Base-by-base conservation (phyloP, 202 grass and related monocot species). In the Eragrostis tef region DNA sequence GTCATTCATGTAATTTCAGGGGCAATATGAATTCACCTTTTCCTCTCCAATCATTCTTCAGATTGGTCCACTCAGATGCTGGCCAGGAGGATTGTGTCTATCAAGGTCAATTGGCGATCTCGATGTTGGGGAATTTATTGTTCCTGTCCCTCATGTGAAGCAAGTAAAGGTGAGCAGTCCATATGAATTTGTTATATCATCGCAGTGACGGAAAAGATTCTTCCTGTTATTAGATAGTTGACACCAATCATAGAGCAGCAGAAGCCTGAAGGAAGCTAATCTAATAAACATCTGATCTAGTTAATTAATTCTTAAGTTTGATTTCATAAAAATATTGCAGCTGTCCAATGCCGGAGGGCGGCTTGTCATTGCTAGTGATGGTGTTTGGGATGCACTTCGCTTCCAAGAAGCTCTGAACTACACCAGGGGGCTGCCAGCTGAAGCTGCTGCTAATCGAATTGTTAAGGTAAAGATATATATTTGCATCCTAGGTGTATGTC, bases 21-120 rank as follows among this genome's bases (percentile, higher is more conserved):
- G 80, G 43, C n/a, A 63, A 62, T 81, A 64, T 84, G 22, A 77
- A 71, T 86, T 81, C 52, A 86, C 60, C 19, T 59, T 54, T 58
- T 12, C 19, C 34, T 80, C 26, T 89, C 44, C 10, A 79, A 82
- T 63, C 34, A 75, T 80, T 93, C 48, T 82, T 82, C 84, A 98
- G 94, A 89, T 98, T 61, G 94, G 94, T 71, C 94, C 94, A 17
- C 92, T 98, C 71, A 98, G 94, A 91, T 98, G 94, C 84, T 98
- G 94, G 94, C 94, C 94, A 77, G 94, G 94, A 4, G 92, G 94
- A 43, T 85, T 98, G 79, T 98, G 94, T 81, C 58, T 98, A 66
- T 98, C 94, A 86, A 94, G 94, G 87, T 94, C 94, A 89, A 98
- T 98, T 65, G 96, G 96, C 49, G 96, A 98, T 83, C 65, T 86